phyloP scores from a whole-genome alignment of 2,329 filamentous ascomycete species.

The Aspergillus novofumigatus region DNA sequence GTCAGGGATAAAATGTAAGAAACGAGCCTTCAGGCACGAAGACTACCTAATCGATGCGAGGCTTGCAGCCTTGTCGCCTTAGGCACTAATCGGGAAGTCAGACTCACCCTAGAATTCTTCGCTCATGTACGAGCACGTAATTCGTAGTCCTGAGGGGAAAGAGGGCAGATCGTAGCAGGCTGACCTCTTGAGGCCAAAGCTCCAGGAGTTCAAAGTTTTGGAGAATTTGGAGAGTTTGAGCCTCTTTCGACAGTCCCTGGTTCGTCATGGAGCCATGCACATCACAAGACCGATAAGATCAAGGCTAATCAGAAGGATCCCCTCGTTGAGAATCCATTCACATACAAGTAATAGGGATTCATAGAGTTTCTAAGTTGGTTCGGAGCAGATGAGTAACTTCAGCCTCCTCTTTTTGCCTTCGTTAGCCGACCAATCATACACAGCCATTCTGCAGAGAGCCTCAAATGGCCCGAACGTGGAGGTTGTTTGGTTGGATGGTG shows the following conservation, averaged over 20 bases:
- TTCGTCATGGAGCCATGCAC: background rate
- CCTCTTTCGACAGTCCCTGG: background rate
- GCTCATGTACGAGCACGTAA: background rate
- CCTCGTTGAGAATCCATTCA: background rate
- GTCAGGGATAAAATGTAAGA: background rate
- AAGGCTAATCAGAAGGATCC: background rate
- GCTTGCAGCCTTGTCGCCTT: slow-evolving; percentile 1
- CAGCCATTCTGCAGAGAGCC: slow-evolving; percentile 13
- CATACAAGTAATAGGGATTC: background rate
- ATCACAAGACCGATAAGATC: background rate
- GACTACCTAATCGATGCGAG: background rate
- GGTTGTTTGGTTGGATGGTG: slow-evolving; percentile 9
- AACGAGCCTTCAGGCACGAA: background rate
- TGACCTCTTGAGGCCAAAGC: background rate
- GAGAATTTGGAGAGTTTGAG: background rate
- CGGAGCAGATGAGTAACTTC: slow-evolving; percentile 20
- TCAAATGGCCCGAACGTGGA: slow-evolving; percentile 12
- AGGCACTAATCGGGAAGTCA: background rate
- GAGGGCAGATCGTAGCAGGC: background rate
- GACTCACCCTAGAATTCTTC: background rate
- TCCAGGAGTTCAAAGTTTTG: background rate
- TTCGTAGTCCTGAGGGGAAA: background rate
- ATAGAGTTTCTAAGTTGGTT: slow-evolving; percentile 18
- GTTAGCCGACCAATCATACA: slow-evolving; percentile 11
- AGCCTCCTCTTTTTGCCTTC: slow-evolving; percentile 18